Evolutionary conservation across 208 protist species (phyloP).

Genomic region (Leishmania guyanensis): DNA sequence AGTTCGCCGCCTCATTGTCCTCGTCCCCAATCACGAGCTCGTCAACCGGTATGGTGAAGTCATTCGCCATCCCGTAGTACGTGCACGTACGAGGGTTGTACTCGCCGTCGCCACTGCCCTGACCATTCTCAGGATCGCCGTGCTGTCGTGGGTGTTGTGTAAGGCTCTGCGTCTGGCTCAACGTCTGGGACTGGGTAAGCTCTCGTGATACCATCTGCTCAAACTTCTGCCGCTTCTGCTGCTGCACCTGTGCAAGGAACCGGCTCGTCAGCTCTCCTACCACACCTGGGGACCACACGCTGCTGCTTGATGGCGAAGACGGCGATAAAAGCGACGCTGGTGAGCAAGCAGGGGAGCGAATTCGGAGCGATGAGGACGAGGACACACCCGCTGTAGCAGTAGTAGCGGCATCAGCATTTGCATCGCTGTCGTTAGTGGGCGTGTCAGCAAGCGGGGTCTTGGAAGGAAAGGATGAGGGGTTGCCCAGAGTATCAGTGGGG

Average conservation of each 20-base stretch:
- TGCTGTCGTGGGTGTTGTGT: background rate
- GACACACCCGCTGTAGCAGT: background rate
- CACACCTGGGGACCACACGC: conserved; percentile 62
- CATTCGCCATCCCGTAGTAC: background rate
- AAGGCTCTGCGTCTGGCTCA: conserved; percentile 25
- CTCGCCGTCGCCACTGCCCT: background rate
- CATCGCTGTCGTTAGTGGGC: background rate
- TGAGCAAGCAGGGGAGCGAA: conserved; percentile 12
- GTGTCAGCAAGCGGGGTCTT: background rate
- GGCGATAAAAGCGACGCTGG: conserved; percentile 18
- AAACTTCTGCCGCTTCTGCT: conserved; percentile 57
- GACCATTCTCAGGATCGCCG: background rate
- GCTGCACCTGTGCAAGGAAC: conserved; percentile 72
- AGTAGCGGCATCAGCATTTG: background rate
- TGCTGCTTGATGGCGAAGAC: conserved; percentile 37
- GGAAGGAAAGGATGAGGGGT: background rate
- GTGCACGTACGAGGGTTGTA: background rate
- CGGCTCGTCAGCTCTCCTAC: conserved; percentile 67
- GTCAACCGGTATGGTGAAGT: conserved; percentile 27
- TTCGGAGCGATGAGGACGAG: conserved; percentile 9
- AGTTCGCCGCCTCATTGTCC: conserved; percentile 41
- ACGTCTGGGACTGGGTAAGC: conserved; percentile 52
- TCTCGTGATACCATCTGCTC: conserved; percentile 69
- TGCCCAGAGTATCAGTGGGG: background rate
- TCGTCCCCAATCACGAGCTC: conserved; percentile 79